Evolutionary conservation across 1,284 basidiomycete genomes (phyloP).

Genomic region (Xanthoconium separans): DNA sequence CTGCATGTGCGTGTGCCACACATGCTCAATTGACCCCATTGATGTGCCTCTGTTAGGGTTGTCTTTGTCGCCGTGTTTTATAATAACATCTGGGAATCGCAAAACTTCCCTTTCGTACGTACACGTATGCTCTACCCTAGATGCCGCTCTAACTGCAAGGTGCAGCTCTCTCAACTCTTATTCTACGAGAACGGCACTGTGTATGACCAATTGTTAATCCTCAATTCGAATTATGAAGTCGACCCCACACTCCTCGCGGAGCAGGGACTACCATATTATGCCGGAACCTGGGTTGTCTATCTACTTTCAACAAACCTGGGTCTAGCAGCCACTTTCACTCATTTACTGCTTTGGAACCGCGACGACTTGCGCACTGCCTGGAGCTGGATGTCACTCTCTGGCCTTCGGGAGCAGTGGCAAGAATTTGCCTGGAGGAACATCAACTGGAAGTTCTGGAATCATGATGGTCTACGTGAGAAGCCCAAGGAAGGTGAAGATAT

Average conservation of each 20-base stretch:
- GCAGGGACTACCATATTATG: conserved; percentile 41
- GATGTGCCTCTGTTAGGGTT: not conserved
- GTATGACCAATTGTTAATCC: conserved; percentile 47
- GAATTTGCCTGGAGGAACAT: conserved; percentile 28
- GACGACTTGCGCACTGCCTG: conserved; percentile 44
- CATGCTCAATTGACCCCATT: not conserved
- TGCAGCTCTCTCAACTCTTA: conserved; percentile 45
- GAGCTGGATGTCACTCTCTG: conserved; percentile 40
- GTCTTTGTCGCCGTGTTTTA: no score
- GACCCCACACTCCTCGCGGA: conserved; percentile 42
- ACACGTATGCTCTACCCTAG: no score
- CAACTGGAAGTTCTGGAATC: conserved; percentile 45
- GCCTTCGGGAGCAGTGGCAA: conserved; percentile 27
- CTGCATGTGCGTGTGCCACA: conserved; percentile 39
- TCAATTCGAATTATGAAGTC: conserved; percentile 48
- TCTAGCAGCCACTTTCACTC: conserved; percentile 49
- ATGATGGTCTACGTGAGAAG: conserved; percentile 26
- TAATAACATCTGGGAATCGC: no score
- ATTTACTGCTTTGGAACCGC: conserved; percentile 52
- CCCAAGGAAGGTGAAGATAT: conserved; percentile 26
- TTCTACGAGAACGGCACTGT: conserved; percentile 50
- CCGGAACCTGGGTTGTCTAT: conserved; percentile 41
- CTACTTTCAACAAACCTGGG: conserved; percentile 32
- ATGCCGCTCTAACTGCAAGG: conserved; percentile 15
- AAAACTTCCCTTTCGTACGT: no score